A percentile compares a stretch with the other conserved stretches of the same genome.
These are phyloP conservation scores for Candida tallmaniae DNA, from an alignment of 805 yeast species.

Conservation along the genomic window DNA sequence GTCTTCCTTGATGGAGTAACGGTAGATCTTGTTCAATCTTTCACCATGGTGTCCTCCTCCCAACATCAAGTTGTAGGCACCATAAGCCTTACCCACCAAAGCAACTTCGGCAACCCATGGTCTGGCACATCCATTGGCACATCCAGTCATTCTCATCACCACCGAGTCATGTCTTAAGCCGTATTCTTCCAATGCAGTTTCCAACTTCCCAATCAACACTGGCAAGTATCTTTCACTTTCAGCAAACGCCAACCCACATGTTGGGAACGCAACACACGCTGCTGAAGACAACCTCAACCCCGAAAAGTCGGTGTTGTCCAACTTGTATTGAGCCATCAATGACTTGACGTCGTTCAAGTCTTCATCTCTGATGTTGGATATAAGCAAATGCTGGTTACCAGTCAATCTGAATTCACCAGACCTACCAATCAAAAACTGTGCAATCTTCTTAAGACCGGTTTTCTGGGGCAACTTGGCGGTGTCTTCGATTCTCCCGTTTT, in stretches of 20 bases:
- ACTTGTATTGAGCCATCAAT: conserved; percentile 64
- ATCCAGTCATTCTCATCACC: conserved; percentile 98
- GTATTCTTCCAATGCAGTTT: conserved; percentile 80
- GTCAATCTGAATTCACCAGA: conserved; percentile 89
- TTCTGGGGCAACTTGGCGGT: conserved; percentile 87
- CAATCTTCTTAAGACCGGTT: conserved; percentile 77
- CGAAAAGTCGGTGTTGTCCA: conserved; percentile 79
- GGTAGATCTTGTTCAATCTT: conserved; percentile 83
- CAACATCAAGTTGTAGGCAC: conserved; percentile 87
- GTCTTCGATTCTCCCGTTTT: conserved; percentile 94
- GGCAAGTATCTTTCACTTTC: conserved; percentile 94
- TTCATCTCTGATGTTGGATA: conserved; percentile 68
- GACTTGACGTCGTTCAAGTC: conserved; percentile 60
- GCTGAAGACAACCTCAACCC: conserved; percentile 87
- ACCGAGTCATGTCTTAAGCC: conserved; percentile 93
- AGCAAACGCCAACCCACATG: conserved; percentile 99
- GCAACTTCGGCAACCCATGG: conserved; percentile 98
- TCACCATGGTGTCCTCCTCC: conserved; percentile 97
- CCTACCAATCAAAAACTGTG: conserved; percentile 57
- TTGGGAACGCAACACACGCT: conserved; percentile 97
- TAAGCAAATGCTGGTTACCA: conserved; percentile 89
- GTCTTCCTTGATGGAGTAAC: conserved; percentile 85
- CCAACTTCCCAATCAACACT: conserved; percentile 72
- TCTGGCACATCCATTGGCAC: conserved; percentile 98
- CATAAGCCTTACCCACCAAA: conserved; percentile 89